Percentiles rank a stretch among this genome's conserved stretches.
phyloP scores from a whole-genome alignment of 176 grass and related monocot species.

The Musa troglodytarum region DNA sequence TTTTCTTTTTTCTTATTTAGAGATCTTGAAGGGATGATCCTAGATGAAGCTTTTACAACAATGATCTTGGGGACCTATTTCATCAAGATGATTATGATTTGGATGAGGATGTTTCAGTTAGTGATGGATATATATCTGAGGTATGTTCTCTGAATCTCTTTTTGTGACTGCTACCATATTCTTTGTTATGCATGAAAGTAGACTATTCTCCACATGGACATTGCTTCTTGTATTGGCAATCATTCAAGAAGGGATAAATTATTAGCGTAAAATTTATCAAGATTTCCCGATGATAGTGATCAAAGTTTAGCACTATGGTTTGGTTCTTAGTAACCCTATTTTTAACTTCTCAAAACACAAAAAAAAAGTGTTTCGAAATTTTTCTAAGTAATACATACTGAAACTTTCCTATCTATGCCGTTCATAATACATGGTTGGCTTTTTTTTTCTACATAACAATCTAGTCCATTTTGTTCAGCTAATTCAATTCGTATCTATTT shows the following conservation, averaged over 20 bases:
- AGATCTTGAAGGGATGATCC: not conserved
- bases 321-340: too few relatives aligned
- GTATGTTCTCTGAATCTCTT: conserved; percentile 12
- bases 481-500: too few relatives aligned
- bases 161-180: not conserved
- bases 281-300: not conserved
- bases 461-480: too few relatives aligned
- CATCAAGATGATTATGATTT: conserved; percentile 39
- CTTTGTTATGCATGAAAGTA: not conserved
- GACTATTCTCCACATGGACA: not conserved
- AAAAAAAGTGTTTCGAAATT: too few relatives aligned
- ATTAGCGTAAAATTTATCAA: not conserved
- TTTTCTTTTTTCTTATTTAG: conserved; percentile 20
- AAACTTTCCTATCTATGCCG: too few relatives aligned
- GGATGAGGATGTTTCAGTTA: conserved; percentile 51
- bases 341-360: too few relatives aligned
- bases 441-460: too few relatives aligned
- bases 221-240: not conserved
- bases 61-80: conserved; percentile 40
- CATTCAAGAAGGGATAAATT: not conserved
- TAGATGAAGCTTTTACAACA: conserved; percentile 20
- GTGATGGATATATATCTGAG: conserved; percentile 84
- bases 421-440: too few relatives aligned
- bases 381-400: too few relatives aligned
- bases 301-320: too few relatives aligned